Conservation (phyloP, 1,284 basidiomycete genomes). For the Gomphus sp. region DNA sequence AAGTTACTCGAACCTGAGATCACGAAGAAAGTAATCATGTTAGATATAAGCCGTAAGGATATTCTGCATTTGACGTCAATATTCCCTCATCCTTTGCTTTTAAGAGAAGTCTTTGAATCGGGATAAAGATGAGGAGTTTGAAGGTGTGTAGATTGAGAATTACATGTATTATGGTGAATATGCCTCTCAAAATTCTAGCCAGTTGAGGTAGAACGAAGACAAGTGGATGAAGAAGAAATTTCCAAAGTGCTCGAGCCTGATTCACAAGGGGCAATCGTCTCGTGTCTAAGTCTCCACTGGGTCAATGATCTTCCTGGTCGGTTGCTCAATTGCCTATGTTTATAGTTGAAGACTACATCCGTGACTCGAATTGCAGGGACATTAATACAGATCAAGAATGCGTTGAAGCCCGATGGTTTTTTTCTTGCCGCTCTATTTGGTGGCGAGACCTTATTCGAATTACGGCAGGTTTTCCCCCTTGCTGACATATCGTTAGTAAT, state of each 20-base stretch:
- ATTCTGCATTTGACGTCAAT: background rate
- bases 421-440: conserved; percentile 94
- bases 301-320: conserved; percentile 93
- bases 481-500: background rate
- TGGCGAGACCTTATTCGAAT: conserved; percentile 94
- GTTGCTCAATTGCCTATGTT: conserved; percentile 10
- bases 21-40: conserved; percentile 72
- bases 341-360: background rate
- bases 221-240: conserved; percentile 73
- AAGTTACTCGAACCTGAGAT: conserved; percentile 71
- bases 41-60: conserved; percentile 76
- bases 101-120: conserved; percentile 59
- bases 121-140: conserved; percentile 67
- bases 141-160: conserved; percentile 37
- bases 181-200: background rate
- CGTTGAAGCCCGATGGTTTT: conserved; percentile 86
- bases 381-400: conserved; percentile 82
- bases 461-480: conserved; percentile 42
- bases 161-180: conserved; percentile 3
- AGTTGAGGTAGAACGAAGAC: conserved; percentile 68
- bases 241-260: conserved; percentile 54
- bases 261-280: conserved; percentile 88
- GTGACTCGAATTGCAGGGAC: conserved; percentile 42
- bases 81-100: background rate
- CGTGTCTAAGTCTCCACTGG: conserved; percentile 92